Evolutionary conservation across 2,329 filamentous ascomycete species (phyloP).

Genomic region (Cercospora brassicicola): DNA sequence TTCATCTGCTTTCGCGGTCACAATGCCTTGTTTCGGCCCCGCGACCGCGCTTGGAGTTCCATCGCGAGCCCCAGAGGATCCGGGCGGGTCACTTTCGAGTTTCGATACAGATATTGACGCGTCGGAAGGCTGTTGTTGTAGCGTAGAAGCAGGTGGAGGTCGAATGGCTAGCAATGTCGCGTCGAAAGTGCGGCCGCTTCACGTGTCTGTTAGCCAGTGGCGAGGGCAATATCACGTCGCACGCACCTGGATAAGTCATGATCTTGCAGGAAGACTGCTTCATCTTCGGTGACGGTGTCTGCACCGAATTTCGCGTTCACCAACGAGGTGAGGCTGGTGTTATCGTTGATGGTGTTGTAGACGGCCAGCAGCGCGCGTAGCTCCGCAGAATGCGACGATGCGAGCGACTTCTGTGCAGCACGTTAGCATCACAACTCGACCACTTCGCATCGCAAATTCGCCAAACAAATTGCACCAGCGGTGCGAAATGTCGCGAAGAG

Average conservation of each 20-base stretch:
- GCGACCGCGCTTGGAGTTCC: conserved; percentile 16
- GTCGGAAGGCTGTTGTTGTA: conserved; percentile 30
- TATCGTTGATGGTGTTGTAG: conserved; percentile 17
- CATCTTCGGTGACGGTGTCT: conserved; percentile 12
- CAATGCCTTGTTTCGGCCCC: conserved; percentile 24
- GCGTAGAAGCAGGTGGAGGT: conserved; percentile 45
- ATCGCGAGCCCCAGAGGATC: conserved; percentile 17
- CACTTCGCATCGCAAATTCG: neutral
- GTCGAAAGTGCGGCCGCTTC: conserved; percentile 59
- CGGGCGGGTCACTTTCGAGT: conserved; percentile 22
- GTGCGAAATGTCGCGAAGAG: neutral
- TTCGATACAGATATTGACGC: conserved; percentile 33
- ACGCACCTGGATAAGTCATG: conserved; percentile 19
- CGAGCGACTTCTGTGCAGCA: conserved; percentile 11
- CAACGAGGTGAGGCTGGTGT: conserved; percentile 15
- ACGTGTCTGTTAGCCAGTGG: conserved; percentile 11
- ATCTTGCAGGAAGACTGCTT: conserved; percentile 18
- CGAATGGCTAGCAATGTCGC: conserved; percentile 42
- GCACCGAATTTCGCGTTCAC: conserved; percentile 10
- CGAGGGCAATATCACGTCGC: neutral
- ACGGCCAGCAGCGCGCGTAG: conserved; percentile 17
- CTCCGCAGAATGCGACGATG: conserved; percentile 18
- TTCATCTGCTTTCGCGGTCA: conserved; percentile 6
- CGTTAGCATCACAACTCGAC: conserved; percentile 14
- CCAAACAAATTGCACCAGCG: neutral